phyloP scores from a whole-genome alignment of 495 filamentous ascomycete species.

The Patellaria atrata region DNA sequence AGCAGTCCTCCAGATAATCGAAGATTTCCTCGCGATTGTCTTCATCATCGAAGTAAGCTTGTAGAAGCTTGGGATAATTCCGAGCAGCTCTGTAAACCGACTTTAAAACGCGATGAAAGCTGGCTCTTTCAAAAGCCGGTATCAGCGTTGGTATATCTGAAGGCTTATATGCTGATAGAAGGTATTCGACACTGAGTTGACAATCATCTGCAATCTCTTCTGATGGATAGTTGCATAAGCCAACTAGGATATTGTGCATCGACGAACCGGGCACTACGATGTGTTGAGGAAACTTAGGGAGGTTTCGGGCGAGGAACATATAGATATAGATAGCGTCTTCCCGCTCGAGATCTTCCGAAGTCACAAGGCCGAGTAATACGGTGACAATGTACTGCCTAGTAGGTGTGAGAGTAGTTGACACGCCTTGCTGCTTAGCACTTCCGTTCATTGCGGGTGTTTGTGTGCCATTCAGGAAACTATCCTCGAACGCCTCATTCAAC shows the following conservation, averaged over 20 bases:
- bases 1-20: conserved; percentile 63
- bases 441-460: conserved; percentile 41
- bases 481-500: conserved; percentile 94
- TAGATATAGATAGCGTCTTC: conserved; percentile 86
- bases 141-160: conserved; percentile 64
- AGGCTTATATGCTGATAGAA: conserved; percentile 85
- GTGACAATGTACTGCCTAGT: conserved; percentile 84
- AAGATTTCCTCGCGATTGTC: conserved; percentile 61
- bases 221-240: conserved; percentile 71
- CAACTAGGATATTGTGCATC: conserved; percentile 63
- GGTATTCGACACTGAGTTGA: conserved; percentile 87
- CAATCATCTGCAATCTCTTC: conserved; percentile 80
- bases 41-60: conserved; percentile 75
- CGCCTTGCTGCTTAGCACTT: conserved; percentile 23
- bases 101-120: conserved; percentile 89
- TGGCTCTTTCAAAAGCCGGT: conserved; percentile 60
- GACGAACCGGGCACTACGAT: conserved; percentile 77
- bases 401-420: conserved; percentile 38
- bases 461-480: conserved; percentile 74
- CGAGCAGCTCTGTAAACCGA: conserved; percentile 69
- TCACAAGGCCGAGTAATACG: conserved; percentile 82
- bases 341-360: conserved; percentile 49
- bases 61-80: conserved; percentile 62
- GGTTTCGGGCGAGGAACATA: conserved; percentile 93
- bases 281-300: conserved; percentile 93